Base-by-base conservation (phyloP, 2,329 filamentous ascomycete genomes). In the Mycocentrospora acerina region DNA sequence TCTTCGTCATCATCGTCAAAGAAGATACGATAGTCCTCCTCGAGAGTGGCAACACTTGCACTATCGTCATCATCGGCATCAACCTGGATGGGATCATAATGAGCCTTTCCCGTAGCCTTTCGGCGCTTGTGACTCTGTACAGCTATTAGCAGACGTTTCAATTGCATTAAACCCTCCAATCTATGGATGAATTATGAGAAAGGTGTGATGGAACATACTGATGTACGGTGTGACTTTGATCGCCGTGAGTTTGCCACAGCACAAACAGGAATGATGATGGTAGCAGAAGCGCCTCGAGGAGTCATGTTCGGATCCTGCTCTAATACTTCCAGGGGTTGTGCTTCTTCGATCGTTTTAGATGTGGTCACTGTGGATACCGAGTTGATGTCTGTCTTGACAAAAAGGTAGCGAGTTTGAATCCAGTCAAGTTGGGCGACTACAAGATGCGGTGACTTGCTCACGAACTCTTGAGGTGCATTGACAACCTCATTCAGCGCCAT, bases 401-500 rank as follows among this genome's bases (percentile, higher is more conserved):
- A 87, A 2, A 96, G 74, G 64, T 94, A 95, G 29, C 90, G 80
- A 17, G 88, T 90, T 58, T 94, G 89, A 42, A 95, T 90, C 90
- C 90, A 96, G 56, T 94, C 85, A 8, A 85, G 70, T 29, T 89
- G 74, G 17, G 78, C 63, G 1, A 95, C 82, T 7, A 95, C 90
- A 31, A 87, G 82, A 67, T 83, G 81, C 0, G 84, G 84, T 0
- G 0, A 48, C 0, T 7, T 53, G 45, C 71, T 76, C 4, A 76
- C 64, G 55, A 87, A 95, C 29, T 83, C 57, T 0, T 63, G 34
- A 0, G 88, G 82, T 0, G 75, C 74, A 59, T 95, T 95, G 56
- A 95, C 81, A 29, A 96, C 82, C 62, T 96, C 90, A 55, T 90
- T 93, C 30, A 96, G 70, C 22, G 87, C 86, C 29, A 95, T 69